Evolutionary conservation across 495 filamentous ascomycete species (phyloP), one percentile per base, ranked within the genome.

Genomic region (Jackrogersella minutella): DNA sequence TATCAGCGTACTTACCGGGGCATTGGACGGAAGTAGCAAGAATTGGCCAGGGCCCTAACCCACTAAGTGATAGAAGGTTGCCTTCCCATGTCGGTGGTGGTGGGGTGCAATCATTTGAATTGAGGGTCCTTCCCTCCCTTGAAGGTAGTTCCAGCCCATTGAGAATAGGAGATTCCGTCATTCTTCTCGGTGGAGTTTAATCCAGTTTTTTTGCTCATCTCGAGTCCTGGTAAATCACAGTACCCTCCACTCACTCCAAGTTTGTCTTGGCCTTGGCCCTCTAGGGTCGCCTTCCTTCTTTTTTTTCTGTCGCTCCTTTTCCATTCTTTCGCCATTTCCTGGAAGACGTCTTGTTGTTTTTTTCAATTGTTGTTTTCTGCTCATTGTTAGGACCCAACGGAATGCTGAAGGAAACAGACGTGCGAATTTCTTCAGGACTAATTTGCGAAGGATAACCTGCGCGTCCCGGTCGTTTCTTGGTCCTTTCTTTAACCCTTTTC

Each of bases 111-210:
- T 62, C 51, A 67, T 68, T 62, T 61, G 37, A 36, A 30, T 61
- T n/a, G 50, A 51, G 36, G 28, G 40, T 41, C 26, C 41, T 50
- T 63, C 31, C n/a, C 26, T 59, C 44, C 49, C 54, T 21, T 54
- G 33, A 28, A 50, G 14, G 21, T 50, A 19, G 40, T 8, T 34
- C 36, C 22, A 37, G 34, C 40, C 66, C 59, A 69, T 50, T 43
- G 46, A n/a, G n/a, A 63, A 69, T 60, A 40, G 53, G 56, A 55
- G 61, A 65, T 69, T 61, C 56, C 66, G 61, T 65, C 61, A 65
- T 69, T 69, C 61, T 65, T 65, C 28, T 52, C 37, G 13, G 66
- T 62, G 61, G 56, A 58, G 66, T 63, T 39, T 16, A 53, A 43
- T 22, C 58, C 49, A 64, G 44, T 54, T 53, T 54, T 50, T 43